Evolutionary conservation across 176 grass and related monocot species (phyloP).

Genomic region (Oryza longistaminata): DNA sequence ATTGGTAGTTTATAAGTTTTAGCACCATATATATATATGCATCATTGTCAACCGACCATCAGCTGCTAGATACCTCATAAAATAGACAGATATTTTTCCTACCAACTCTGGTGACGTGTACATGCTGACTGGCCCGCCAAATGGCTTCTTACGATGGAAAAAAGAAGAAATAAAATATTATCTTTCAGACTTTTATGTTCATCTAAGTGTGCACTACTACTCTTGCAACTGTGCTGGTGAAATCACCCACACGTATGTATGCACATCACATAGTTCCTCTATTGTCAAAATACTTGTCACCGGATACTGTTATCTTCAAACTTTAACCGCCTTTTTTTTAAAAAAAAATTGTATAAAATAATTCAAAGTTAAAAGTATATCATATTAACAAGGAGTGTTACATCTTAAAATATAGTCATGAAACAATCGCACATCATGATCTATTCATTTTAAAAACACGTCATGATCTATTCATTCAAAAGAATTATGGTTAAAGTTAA

Average conservation of each 20-base stretch:
- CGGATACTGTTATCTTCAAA: too few species aligned
- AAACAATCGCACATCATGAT: too few species aligned
- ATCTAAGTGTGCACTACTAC: neutral
- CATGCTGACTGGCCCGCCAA: neutral
- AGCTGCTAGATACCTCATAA: constrained; percentile 13
- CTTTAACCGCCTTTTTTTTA: too few species aligned
- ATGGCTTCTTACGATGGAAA: neutral
- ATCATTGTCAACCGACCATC: constrained; percentile 32
- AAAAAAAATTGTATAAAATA: too few species aligned
- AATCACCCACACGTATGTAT: neutral
- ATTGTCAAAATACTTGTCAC: neutral
- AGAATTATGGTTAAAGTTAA: too few species aligned
- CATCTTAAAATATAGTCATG: too few species aligned
- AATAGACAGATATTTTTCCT: constrained; percentile 16
- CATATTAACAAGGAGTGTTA: too few species aligned
- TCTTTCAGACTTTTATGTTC: neutral
- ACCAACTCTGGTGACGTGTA: constrained; percentile 7
- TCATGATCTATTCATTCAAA: too few species aligned
- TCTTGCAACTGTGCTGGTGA: constrained; percentile 12
- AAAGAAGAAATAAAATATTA: neutral
- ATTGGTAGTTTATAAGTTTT: neutral
- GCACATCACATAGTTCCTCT: neutral
- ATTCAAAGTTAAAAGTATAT: too few species aligned
- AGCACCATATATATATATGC: neutral
- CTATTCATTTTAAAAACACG: too few species aligned